These are phyloP conservation scores for Solanum dulcamara DNA, from an alignment of 257 asterid genomes.

Conservation along the genomic window DNA sequence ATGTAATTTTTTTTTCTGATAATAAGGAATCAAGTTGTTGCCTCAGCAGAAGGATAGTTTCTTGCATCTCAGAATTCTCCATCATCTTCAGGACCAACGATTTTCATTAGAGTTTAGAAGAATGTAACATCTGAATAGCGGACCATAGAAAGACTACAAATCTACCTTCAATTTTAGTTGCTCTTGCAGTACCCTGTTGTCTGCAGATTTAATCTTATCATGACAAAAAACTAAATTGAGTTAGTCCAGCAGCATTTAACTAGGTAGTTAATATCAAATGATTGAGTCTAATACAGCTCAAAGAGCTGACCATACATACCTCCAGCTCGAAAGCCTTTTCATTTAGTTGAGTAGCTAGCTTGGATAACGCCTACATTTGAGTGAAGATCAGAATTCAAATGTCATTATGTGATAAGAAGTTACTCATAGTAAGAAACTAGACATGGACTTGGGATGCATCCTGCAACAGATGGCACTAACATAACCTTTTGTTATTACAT, in stretches of 20 bases:
- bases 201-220: constrained; percentile 68
- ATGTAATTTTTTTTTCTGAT: constrained; percentile 23
- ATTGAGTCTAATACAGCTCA: background rate
- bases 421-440: background rate
- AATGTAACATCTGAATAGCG: background rate
- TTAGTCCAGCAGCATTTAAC: constrained; percentile 20
- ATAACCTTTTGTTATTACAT: background rate
- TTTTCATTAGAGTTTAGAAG: constrained; percentile 2
- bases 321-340: constrained; percentile 75
- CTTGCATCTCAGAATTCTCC: constrained; percentile 63
- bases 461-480: background rate
- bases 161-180: constrained; percentile 64
- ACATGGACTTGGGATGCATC: background rate
- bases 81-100: constrained; percentile 19
- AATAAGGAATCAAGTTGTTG: constrained; percentile 40
- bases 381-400: background rate
- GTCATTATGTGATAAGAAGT: background rate
- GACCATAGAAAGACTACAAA: background rate
- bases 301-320: constrained; percentile 41
- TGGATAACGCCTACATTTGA: constrained; percentile 43
- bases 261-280: background rate
- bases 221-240: constrained; percentile 1
- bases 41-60: constrained; percentile 39
- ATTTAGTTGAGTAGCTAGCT: constrained; percentile 64
- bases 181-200: constrained; percentile 83